Conservation (phyloP, 2,329 filamentous ascomycete species). For the Gaeumannomyces tritici region DNA sequence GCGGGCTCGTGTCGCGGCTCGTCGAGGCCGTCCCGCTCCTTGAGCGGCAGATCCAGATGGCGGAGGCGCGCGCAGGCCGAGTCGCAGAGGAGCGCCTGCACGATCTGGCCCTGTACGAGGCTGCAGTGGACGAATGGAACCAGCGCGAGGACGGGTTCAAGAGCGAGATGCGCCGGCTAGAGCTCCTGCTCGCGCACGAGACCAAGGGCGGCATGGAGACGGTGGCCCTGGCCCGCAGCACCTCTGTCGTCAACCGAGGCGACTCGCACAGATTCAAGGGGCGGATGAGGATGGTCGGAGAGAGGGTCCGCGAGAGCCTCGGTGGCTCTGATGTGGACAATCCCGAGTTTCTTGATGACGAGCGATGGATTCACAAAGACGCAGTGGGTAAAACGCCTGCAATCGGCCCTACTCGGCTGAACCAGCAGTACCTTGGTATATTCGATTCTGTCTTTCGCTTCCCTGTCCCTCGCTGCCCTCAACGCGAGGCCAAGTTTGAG, state of each 20-base stretch:
- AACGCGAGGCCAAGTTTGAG: background rate
- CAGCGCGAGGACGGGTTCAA: slow-evolving; percentile 25
- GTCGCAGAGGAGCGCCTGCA: slow-evolving; percentile 17
- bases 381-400: background rate
- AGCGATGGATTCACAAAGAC: background rate
- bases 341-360: background rate
- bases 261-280: slow-evolving; percentile 20
- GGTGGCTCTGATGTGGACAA: background rate
- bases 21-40: slow-evolving; percentile 24
- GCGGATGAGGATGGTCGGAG: slow-evolving; percentile 17
- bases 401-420: background rate
- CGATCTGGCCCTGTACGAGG: slow-evolving; percentile 24
- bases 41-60: slow-evolving; percentile 12
- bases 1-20: slow-evolving; percentile 28
- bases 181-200: slow-evolving; percentile 22
- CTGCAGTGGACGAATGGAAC: slow-evolving; percentile 27
- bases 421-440: background rate
- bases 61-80: slow-evolving; percentile 17
- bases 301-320: background rate
- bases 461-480: background rate
- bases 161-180: slow-evolving; percentile 28
- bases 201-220: slow-evolving; percentile 30
- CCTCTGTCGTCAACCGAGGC: slow-evolving; percentile 30
- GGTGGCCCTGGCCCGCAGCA: slow-evolving; percentile 31
- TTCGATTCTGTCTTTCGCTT: background rate